phyloP scores from a whole-genome alignment of 2,329 filamentous ascomycete genomes.

The Chaetomiaceae sp. region DNA sequence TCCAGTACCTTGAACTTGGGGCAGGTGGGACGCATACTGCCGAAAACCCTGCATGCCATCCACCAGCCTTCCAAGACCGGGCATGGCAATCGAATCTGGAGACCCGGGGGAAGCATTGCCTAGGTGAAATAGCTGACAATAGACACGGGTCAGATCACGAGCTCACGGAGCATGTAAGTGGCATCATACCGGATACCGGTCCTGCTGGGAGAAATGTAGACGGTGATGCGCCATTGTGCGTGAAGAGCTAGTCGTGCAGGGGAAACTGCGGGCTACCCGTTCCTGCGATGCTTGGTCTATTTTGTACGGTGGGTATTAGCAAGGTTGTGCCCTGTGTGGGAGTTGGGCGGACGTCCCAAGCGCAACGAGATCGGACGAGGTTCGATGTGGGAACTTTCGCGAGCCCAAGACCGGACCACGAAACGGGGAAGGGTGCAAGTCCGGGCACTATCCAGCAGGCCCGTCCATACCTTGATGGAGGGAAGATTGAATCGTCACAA shows the following conservation, averaged over 20 bases:
- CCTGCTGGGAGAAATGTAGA: constrained; percentile 1
- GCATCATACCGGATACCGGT: constrained; percentile 12
- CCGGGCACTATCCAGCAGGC: no score
- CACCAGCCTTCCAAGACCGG: not conserved
- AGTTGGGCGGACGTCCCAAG: no score
- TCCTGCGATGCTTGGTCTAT: not conserved
- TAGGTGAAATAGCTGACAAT: constrained; percentile 1
- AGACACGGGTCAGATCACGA: not conserved
- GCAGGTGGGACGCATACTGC: not conserved
- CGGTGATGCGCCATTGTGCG: constrained; percentile 8
- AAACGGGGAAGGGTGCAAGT: no score
- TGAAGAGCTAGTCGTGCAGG: not conserved
- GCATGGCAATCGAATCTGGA: constrained; percentile 11
- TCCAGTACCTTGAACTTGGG: not conserved
- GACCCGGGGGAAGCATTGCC: constrained; percentile 3
- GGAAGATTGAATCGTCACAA: no score
- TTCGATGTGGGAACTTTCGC: no score
- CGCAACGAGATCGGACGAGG: no score
- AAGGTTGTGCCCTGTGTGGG: not conserved
- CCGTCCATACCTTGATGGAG: no score
- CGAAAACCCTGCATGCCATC: not conserved
- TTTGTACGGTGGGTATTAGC: not conserved
- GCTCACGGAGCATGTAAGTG: not conserved
- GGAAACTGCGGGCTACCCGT: no score
- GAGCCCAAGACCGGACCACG: no score